Percentiles rank a stretch among this genome's conserved stretches.
Conservation (phyloP, 768 basidiomycete genomes). For the Cyclocybe aegerita region DNA sequence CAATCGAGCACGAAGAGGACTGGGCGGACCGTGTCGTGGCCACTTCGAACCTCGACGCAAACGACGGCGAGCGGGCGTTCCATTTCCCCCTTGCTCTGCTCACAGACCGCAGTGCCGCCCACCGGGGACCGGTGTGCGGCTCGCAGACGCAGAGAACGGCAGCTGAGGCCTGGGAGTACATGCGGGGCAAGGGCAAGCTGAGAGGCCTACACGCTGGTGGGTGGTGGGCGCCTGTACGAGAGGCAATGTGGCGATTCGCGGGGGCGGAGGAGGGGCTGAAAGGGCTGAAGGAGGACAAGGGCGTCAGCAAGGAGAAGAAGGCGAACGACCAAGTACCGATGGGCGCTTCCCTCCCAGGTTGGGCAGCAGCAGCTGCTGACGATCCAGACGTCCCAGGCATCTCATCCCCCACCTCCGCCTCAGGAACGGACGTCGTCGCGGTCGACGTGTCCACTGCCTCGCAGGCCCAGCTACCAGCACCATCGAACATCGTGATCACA, state of each 20-base stretch:
- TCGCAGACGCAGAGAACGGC: constrained; percentile 69
- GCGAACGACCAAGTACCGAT: neutral
- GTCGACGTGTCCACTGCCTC: constrained; percentile 19
- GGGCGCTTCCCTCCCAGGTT: neutral
- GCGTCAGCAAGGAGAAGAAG: no score
- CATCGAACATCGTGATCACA: constrained; percentile 59
- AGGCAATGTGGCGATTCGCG: constrained; percentile 66
- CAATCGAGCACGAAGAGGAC: constrained; percentile 67
- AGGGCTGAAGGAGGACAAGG: neutral
- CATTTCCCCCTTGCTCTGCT: constrained; percentile 70
- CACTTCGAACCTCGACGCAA: constrained; percentile 21
- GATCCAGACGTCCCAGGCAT: neutral
- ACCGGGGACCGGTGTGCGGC: constrained; percentile 65
- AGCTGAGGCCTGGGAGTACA: constrained; percentile 61
- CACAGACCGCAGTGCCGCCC: constrained; percentile 75
- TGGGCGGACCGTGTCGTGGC: constrained; percentile 62
- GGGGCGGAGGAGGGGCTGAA: constrained; percentile 31
- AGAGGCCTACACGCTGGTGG: constrained; percentile 44
- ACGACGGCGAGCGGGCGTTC: constrained; percentile 50
- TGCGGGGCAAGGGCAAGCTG: constrained; percentile 34
- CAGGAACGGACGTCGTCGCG: constrained; percentile 5
- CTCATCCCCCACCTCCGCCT: neutral
- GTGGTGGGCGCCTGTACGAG: constrained; percentile 81
- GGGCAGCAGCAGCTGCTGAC: neutral
- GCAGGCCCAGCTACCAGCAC: constrained; percentile 36